These are phyloP conservation scores for Phytophthora vignae DNA, from an alignment of 352 stramenopile species.

Conservation along the genomic window DNA sequence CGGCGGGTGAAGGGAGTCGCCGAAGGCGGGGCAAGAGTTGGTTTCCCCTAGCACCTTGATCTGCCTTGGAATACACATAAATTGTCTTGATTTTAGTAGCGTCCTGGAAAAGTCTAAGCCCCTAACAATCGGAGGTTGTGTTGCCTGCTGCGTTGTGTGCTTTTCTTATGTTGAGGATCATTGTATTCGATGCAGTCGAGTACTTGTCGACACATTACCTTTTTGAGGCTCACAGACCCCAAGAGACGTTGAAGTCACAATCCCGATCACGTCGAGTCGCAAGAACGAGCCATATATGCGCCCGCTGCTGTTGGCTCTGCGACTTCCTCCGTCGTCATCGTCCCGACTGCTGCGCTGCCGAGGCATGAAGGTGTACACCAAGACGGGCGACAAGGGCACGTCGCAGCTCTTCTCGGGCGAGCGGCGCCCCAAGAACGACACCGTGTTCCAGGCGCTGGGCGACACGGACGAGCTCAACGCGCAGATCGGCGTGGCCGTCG, in stretches of 20 bases:
- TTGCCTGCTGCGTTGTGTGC: too few relatives aligned
- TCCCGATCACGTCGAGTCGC: not conserved
- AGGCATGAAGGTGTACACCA: slow-evolving; percentile 93
- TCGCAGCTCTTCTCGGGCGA: slow-evolving; percentile 93
- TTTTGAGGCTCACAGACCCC: not conserved
- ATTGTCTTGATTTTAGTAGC: too few relatives aligned
- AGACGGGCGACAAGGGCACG: slow-evolving; percentile 93
- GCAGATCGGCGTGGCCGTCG: slow-evolving; percentile 70
- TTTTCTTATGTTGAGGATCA: too few relatives aligned
- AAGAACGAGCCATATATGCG: slow-evolving; percentile 13
- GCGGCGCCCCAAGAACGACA: slow-evolving; percentile 86
- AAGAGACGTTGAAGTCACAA: not conserved
- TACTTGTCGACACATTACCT: too few relatives aligned
- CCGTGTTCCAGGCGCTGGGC: slow-evolving; percentile 90
- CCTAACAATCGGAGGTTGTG: too few relatives aligned
- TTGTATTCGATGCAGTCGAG: too few relatives aligned
- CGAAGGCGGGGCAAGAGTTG: not conserved
- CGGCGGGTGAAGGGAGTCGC: too few relatives aligned
- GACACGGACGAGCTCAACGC: slow-evolving; percentile 93
- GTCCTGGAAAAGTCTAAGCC: too few relatives aligned
- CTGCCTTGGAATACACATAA: too few relatives aligned
- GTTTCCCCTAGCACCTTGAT: too few relatives aligned
- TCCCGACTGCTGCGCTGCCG: slow-evolving; percentile 5
- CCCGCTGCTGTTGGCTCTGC: slow-evolving; percentile 11
- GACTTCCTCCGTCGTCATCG: not conserved